phyloP scores from a whole-genome alignment of 306 rosid genomes.

The Heteromeles arbutifolia region DNA sequence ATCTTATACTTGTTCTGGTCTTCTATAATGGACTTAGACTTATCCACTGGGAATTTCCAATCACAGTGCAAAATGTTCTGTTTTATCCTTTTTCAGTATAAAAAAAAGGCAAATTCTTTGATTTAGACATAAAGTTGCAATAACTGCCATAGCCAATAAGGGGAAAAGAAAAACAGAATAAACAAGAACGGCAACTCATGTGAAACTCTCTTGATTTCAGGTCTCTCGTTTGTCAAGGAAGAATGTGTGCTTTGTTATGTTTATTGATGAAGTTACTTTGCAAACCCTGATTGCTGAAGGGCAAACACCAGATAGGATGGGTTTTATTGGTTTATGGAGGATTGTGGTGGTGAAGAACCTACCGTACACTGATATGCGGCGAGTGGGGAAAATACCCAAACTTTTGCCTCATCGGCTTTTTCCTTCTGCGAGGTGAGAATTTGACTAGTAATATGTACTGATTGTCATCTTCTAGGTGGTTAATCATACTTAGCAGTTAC shows the following conservation, averaged over 20 bases:
- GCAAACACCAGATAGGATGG: slow-evolving; percentile 66
- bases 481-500: background rate
- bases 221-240: slow-evolving; percentile 80
- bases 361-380: slow-evolving; percentile 84
- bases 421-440: slow-evolving; percentile 86
- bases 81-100: background rate
- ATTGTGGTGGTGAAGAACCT: slow-evolving; percentile 76
- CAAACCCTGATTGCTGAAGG: slow-evolving; percentile 70
- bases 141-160: background rate
- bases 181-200: background rate
- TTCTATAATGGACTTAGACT: background rate
- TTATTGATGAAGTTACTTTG: slow-evolving; percentile 71
- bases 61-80: background rate
- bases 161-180: background rate
- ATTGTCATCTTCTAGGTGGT: background rate
- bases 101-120: background rate
- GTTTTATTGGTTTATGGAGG: slow-evolving; percentile 93
- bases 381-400: slow-evolving; percentile 95
- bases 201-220: slow-evolving; percentile 42
- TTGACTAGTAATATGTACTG: background rate
- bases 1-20: background rate
- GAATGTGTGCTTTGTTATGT: slow-evolving; percentile 94
- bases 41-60: background rate
- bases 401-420: slow-evolving; percentile 90
- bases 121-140: background rate